Percentiles rank a stretch among this genome's conserved stretches.
phyloP scores from a whole-genome alignment of 2,329 filamentous ascomycete species.

The Fusarium tuaranense region DNA sequence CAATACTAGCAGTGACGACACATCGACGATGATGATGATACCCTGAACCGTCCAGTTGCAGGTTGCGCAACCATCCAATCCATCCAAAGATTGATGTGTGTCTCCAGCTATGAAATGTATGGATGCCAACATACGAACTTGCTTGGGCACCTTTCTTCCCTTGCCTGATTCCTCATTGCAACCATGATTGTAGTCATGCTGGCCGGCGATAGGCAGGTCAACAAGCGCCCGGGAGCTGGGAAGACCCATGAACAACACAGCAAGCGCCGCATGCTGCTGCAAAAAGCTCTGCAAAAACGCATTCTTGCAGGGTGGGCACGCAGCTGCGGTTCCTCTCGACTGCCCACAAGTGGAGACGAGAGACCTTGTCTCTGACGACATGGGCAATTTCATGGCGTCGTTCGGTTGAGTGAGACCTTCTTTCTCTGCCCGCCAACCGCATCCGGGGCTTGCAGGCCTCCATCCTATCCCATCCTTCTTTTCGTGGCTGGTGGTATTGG shows the following conservation, averaged over 20 bases:
- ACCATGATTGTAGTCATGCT: slow-evolving; percentile 6
- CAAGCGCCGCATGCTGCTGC: neutral
- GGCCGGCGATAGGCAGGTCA: neutral
- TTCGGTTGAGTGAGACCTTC: slow-evolving; percentile 16
- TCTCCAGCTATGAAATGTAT: neutral
- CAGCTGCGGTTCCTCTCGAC: slow-evolving; percentile 31
- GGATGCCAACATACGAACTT: neutral
- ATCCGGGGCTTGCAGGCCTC: slow-evolving; percentile 20
- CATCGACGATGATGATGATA: slow-evolving; percentile 17
- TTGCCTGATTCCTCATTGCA: slow-evolving; percentile 1
- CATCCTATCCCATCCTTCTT: neutral
- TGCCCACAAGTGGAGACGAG: slow-evolving; percentile 27
- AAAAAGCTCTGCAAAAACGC: neutral
- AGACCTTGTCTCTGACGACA: slow-evolving; percentile 33
- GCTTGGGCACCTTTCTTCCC: neutral
- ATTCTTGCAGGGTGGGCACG: slow-evolving; percentile 25
- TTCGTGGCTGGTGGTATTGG: neutral
- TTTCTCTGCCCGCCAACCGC: slow-evolving; percentile 14
- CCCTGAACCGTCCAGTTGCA: slow-evolving; percentile 12
- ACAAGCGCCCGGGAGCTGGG: neutral
- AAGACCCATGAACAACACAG: slow-evolving; percentile 19
- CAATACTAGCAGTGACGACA: slow-evolving; percentile 15
- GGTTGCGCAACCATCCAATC: slow-evolving; percentile 5
- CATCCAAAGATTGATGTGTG: neutral
- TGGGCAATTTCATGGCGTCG: slow-evolving; percentile 30